Base-by-base conservation (phyloP, 306 rosid genomes). In the Ceratonia siliqua region DNA sequence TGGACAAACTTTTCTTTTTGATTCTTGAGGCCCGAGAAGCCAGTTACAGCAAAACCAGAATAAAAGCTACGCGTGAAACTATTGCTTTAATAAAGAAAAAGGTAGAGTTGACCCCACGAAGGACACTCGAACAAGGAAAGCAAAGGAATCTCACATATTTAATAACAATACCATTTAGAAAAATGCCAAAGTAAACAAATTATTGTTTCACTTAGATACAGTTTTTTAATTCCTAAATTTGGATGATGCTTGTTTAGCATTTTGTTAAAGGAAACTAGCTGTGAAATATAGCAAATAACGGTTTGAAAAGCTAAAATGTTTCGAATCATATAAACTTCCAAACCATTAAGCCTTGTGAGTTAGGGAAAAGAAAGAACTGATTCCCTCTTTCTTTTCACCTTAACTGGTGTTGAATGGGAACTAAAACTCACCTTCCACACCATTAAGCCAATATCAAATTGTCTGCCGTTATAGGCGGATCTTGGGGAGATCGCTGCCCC, bases 401-500 rank as follows among this genome's bases (percentile, higher is more conserved):
- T 69, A 54, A 69, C 62, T 74, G 58, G 3, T 27, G 57, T 67
- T 45, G 70, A 78, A 43, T 41, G 17, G 33, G 46, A 20, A 15
- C 18, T 4, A 50, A 24, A 61, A 45, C 84, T 87, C 43, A 95
- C 99, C 93, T 95, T 95, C 98, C 98, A 95, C 80, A 95, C 90
- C 96, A 90, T 95, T 72, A 95, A 65, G 36, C 97, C 97, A 80
- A 95, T 89, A 72, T 95, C 99, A 86, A 95, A 95, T 78, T 95
- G 99, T 83, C 96, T 87, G 62, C 85, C 90, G 59, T 81, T 84
- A 75, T 74, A 90, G 43, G 65, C 73, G 41, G 99, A 95, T 84
- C 97, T 95, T 70, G 99, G 99, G 67, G 93, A 85, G 14, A 95
- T 95, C 70, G 99, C 98, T 54, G 99, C 99, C 56, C 99, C 99